Evolutionary conservation across 768 basidiomycete genomes (phyloP).

Genomic region (Suillus bovinus): DNA sequence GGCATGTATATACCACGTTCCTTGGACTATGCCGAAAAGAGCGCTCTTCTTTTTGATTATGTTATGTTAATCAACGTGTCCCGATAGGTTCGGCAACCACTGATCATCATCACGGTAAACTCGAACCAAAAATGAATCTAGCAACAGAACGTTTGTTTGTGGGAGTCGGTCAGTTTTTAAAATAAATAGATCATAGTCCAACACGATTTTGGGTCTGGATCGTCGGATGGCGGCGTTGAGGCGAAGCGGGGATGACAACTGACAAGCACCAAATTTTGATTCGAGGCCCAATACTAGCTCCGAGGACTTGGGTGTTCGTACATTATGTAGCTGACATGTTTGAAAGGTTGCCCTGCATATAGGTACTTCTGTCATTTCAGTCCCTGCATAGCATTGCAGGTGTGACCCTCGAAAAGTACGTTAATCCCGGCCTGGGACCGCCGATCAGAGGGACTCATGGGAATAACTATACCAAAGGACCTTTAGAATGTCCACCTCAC

Average conservation of each 20-base stretch:
- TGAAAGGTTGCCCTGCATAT: neutral
- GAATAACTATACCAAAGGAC: neutral
- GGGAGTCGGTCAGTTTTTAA: neutral
- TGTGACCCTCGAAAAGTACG: neutral
- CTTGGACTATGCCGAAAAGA: neutral
- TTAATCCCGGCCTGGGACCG: neutral
- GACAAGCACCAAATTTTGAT: neutral
- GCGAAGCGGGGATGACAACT: neutral
- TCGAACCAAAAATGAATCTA: neutral
- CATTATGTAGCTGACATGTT: neutral
- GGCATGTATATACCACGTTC: neutral
- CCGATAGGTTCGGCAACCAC: neutral
- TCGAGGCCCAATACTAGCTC: too few relatives aligned
- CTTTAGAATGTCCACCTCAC: neutral
- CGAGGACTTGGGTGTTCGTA: neutral
- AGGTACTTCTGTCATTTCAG: neutral
- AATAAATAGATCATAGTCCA: neutral
- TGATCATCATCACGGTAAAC: neutral
- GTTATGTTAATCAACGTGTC: neutral
- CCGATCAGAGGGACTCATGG: neutral
- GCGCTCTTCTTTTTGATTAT: neutral
- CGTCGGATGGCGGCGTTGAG: neutral
- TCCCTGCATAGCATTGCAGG: neutral
- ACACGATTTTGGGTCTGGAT: too few relatives aligned
- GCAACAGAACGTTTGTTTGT: neutral